Base-by-base conservation (phyloP, 371 early-diverging fungal genomes). In the Mortierella sp. region DNA sequence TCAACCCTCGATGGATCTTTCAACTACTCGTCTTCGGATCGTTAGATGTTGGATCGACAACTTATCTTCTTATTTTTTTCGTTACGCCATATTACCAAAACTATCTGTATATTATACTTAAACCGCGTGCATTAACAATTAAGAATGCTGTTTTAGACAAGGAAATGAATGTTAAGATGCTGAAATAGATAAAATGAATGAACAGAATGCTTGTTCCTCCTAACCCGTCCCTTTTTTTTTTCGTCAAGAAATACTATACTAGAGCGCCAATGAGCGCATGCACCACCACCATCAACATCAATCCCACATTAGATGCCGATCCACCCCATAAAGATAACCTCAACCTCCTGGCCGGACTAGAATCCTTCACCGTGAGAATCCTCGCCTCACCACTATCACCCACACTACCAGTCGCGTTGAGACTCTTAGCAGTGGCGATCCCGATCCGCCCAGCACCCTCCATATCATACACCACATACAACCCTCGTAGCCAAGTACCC, bases 401-500 rank as follows among this genome's bases (percentile, higher is more conserved):
- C 27, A 24, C 55, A 58, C 14, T 10, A 32, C 29, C 60, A 27
- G 11, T 4, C 32, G 14, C 18, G 0, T 38, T 12, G 18, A 24
- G 4, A 12, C 43, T 41, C 8, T 63, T 54, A 21, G 83, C 79
- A 2, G 54, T 55, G 14, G 83, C 83, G n/a, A 83, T 76, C 14
- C 83, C 83, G 32, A 83, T 74, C 24, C 76, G 54, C 0, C 83
- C 83, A 11, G 10, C 7, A 3, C 68, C 83, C 3, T 51, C 71
- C 83, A 83, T 83, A 38, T 83, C 83, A 41, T 83, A 83, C 2
- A 79, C 83, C 1, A 83, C 35, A 76, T 83, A 83, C 24, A 83
- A n/a, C 6, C 79, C 83, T n/a, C 77, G 41, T 1, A 83, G 43
- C 83, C 79, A 79, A 11, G 71, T 76, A 58, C 79, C 83, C 8